Percentiles rank a stretch among this genome's conserved stretches.
phyloP scores from a whole-genome alignment of 2,329 filamentous ascomycete species.

The Hypoxylon rubiginosum region DNA sequence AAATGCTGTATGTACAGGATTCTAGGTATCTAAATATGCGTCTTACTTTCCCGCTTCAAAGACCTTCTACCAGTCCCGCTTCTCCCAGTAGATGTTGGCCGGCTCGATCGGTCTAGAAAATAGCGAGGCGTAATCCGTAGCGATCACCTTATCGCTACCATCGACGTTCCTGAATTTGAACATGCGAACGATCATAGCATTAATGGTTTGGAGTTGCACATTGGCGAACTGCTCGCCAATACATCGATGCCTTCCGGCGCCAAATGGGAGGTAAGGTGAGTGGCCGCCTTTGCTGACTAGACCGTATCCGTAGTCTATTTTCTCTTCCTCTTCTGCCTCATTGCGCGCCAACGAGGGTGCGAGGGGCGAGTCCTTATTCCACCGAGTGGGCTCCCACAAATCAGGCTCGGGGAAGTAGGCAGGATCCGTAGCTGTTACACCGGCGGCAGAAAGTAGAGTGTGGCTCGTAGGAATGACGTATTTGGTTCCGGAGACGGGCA shows the following conservation, averaged over 20 bases:
- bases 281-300: conserved; percentile 90
- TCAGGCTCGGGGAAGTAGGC: conserved; percentile 86
- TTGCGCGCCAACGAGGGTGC: conserved; percentile 62
- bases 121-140: conserved; percentile 76
- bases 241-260: conserved; percentile 91
- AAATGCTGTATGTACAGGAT: conserved; percentile 38
- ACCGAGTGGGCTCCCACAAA: conserved; percentile 91
- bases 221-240: conserved; percentile 98
- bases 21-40: conserved; percentile 26
- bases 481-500: conserved; percentile 84
- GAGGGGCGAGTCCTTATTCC: conserved; percentile 76
- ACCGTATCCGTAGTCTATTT: conserved; percentile 94
- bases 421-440: conserved; percentile 79
- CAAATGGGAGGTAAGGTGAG: conserved; percentile 94
- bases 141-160: conserved; percentile 76
- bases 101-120: conserved; percentile 81
- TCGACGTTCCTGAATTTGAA: conserved; percentile 85
- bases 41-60: conserved; percentile 11
- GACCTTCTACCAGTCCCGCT: conserved; percentile 60
- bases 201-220: conserved; percentile 88
- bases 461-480: conserved; percentile 86
- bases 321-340: conserved; percentile 73
- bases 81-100: conserved; percentile 81
- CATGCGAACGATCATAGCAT: conserved; percentile 79
- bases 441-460: conserved; percentile 86